Evolutionary conservation across 208 protist species (phyloP).

Genomic region (Trichomonas gallinae): DNA sequence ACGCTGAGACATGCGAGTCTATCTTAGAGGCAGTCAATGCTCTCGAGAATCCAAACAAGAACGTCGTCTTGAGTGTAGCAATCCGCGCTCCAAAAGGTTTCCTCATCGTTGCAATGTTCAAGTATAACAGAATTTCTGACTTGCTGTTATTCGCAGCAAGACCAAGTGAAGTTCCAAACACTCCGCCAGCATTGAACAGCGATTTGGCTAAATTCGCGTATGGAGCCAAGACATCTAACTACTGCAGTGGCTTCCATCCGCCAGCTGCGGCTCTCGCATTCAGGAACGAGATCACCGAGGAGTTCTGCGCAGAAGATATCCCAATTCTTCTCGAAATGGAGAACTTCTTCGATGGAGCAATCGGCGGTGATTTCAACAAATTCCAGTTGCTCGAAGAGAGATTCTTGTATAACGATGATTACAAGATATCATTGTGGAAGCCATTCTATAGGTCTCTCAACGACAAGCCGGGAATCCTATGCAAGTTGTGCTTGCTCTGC

Average conservation of each 20-base stretch:
- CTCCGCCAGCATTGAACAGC: neutral
- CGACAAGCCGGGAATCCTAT: neutral
- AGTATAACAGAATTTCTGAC: neutral
- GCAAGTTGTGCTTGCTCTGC: neutral
- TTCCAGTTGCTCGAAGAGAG: neutral
- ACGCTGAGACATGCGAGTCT: neutral
- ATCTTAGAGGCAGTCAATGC: neutral
- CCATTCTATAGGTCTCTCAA: neutral
- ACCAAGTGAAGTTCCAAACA: neutral
- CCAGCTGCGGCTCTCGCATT: neutral
- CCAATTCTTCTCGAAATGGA: neutral
- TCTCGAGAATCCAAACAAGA: neutral
- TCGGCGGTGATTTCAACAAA: neutral
- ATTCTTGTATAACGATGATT: neutral
- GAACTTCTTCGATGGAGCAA: neutral
- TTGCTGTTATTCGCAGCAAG: neutral
- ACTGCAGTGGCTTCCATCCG: neutral
- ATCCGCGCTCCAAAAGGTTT: neutral
- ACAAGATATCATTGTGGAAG: neutral
- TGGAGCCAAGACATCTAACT: neutral
- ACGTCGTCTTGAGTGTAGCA: neutral
- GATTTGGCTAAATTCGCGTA: neutral
- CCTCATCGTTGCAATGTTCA: neutral
- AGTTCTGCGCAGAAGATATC: neutral
- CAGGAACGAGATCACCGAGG: neutral